Conservation (phyloP, 305 asterid genomes). For the Fraxinus latifolia region DNA sequence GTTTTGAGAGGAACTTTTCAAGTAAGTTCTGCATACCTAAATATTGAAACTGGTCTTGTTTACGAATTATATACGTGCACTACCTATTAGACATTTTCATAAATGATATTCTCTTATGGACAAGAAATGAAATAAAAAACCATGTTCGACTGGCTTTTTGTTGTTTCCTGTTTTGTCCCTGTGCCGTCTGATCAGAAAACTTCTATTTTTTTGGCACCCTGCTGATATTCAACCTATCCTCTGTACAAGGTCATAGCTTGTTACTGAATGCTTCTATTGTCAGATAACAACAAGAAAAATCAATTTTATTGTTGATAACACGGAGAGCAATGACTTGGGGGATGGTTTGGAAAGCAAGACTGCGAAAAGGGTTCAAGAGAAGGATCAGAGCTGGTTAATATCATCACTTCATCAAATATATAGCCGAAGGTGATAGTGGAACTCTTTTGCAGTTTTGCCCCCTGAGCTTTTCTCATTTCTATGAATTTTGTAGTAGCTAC, state of each 20-base stretch:
- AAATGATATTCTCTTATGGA: background rate
- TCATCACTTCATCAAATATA: constrained; percentile 95
- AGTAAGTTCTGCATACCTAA: constrained; percentile 48
- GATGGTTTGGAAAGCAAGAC: constrained; percentile 52
- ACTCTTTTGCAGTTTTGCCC: constrained; percentile 14
- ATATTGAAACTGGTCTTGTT: background rate
- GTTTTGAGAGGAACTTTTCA: constrained; percentile 88
- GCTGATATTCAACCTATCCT: constrained; percentile 23
- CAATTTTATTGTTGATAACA: constrained; percentile 79
- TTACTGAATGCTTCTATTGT: constrained; percentile 30
- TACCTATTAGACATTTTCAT: background rate
- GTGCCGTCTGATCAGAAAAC: constrained; percentile 1
- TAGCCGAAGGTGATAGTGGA: constrained; percentile 82
- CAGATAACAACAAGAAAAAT: constrained; percentile 96
- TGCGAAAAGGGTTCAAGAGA: constrained; percentile 58
- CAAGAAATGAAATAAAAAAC: background rate
- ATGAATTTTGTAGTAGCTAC: background rate
- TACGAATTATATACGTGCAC: background rate
- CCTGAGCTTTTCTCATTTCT: constrained; percentile 22
- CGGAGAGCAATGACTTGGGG: constrained; percentile 47
- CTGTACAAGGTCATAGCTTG: constrained; percentile 19
- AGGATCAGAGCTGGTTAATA: constrained; percentile 89
- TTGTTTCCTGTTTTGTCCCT: constrained; percentile 1
- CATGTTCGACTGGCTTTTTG: constrained; percentile 17
- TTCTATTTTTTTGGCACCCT: constrained; percentile 16